Conservation (phyloP, 495 filamentous ascomycete species). For the Mycothermus thermophilus region DNA sequence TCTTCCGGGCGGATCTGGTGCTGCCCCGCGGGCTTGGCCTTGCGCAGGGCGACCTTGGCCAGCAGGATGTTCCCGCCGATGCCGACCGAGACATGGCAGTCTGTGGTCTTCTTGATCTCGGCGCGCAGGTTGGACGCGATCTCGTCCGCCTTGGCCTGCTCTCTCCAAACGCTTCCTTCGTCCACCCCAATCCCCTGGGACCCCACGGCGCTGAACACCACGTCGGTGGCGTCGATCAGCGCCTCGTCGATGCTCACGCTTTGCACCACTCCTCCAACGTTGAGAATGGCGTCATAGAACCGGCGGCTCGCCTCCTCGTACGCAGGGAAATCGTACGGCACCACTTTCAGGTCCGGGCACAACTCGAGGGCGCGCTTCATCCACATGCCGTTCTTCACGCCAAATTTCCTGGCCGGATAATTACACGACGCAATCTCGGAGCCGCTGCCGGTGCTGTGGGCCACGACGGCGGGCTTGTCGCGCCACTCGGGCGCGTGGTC, state of each 20-base stretch:
- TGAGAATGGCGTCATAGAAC: slow-evolving; percentile 78
- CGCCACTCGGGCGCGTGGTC: slow-evolving; percentile 48
- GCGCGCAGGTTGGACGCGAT: slow-evolving; percentile 55
- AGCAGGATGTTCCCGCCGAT: slow-evolving; percentile 84
- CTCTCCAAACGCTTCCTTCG: slow-evolving; percentile 63
- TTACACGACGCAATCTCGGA: slow-evolving; percentile 97
- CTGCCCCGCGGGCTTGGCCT: slow-evolving; percentile 90
- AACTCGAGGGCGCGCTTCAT: slow-evolving; percentile 78
- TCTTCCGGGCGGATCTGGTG: slow-evolving; percentile 73
- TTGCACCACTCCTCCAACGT: slow-evolving; percentile 68
- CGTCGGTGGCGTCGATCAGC: slow-evolving; percentile 57
- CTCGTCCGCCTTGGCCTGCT: slow-evolving; percentile 67
- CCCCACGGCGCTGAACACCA: slow-evolving; percentile 52
- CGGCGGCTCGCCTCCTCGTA: slow-evolving; percentile 84
- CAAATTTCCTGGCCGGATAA: slow-evolving; percentile 72
- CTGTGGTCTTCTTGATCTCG: slow-evolving; percentile 56
- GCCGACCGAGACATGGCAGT: slow-evolving; percentile 83
- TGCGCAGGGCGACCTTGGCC: slow-evolving; percentile 79
- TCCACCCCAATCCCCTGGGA: slow-evolving; percentile 52
- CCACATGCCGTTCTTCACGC: slow-evolving; percentile 97
- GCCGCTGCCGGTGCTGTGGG: slow-evolving; percentile 69
- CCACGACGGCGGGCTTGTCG: slow-evolving; percentile 78
- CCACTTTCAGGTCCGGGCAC: slow-evolving; percentile 69
- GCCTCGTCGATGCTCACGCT: slow-evolving; percentile 96
- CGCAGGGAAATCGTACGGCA: slow-evolving; percentile 85